These are phyloP conservation scores for Phanerochaete sordida DNA, from an alignment of 768 basidiomycete species.

Conservation along the genomic window DNA sequence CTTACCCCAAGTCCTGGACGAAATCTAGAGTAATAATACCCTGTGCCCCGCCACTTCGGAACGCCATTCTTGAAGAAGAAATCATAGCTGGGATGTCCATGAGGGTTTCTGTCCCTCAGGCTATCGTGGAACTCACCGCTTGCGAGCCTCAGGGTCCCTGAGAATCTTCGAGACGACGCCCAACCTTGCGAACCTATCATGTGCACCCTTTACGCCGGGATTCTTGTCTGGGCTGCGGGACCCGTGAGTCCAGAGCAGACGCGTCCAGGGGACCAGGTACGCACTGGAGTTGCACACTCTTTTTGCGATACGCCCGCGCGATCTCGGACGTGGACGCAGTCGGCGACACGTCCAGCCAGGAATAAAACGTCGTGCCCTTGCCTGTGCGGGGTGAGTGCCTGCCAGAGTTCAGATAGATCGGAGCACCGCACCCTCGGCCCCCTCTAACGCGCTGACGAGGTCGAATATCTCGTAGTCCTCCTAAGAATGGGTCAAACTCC, in stretches of 20 bases:
- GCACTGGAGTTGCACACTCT: conserved; percentile 87
- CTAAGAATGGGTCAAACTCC: conserved; percentile 33
- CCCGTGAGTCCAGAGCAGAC: not conserved
- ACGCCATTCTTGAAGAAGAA: conserved; percentile 98
- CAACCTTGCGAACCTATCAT: conserved; percentile 89
- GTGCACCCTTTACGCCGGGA: conserved; percentile 72
- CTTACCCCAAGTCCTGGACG: conserved; percentile 84
- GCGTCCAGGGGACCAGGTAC: conserved; percentile 26
- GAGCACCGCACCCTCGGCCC: conserved; percentile 62
- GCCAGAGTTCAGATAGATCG: not conserved
- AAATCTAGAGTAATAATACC: conserved; percentile 96
- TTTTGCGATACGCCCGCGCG: conserved; percentile 86
- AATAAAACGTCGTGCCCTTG: conserved; percentile 94
- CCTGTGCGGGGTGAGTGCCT: conserved; percentile 33
- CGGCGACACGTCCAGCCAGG: conserved; percentile 79
- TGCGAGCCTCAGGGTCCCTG: conserved; percentile 67
- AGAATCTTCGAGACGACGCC: conserved; percentile 84
- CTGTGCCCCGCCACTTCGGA: conserved; percentile 93
- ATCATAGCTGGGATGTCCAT: conserved; percentile 55
- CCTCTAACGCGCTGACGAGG: conserved; percentile 77
- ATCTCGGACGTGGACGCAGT: conserved; percentile 77
- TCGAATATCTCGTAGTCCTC: conserved; percentile 98
- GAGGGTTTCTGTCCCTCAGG: not conserved
- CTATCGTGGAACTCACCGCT: conserved; percentile 50
- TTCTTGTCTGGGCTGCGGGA: conserved; percentile 89